A percentile compares a stretch with the other conserved stretches of the same genome.
These are phyloP conservation scores for Stemphylium beticola DNA, from an alignment of 2,329 filamentous ascomycete species.

Conservation along the genomic window DNA sequence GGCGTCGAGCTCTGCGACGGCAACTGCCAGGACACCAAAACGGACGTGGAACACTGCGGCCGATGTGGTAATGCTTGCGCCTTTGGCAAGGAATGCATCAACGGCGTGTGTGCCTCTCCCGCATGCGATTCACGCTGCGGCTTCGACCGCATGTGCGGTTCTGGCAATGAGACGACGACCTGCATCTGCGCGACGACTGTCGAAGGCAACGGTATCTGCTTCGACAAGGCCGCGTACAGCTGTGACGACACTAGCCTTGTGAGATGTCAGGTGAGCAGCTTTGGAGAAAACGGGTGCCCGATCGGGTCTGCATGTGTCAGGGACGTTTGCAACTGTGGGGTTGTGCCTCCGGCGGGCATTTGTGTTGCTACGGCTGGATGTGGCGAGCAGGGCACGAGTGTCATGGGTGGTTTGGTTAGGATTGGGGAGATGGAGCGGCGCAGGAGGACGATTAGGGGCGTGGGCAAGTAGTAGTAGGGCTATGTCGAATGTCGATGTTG, in stretches of 20 bases:
- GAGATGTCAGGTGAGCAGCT: conserved; percentile 7
- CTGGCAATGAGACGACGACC: conserved; percentile 16
- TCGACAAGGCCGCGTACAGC: conserved; percentile 27
- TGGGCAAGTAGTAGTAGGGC: conserved; percentile 1
- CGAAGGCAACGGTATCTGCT: conserved; percentile 37
- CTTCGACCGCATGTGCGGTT: conserved; percentile 33
- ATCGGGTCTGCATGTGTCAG: conserved; percentile 27
- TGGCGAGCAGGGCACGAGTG: conserved; percentile 17
- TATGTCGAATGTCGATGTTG: not conserved
- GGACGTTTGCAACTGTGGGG: conserved; percentile 23
- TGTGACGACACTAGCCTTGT: conserved; percentile 16
- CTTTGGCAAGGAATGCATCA: conserved; percentile 32
- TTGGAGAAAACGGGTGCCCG: conserved; percentile 13
- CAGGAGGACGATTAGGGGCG: conserved; percentile 5
- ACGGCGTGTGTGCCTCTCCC: conserved; percentile 41
- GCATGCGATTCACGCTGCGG: conserved; percentile 40
- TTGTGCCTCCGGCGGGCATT: conserved; percentile 16
- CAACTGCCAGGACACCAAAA: conserved; percentile 31
- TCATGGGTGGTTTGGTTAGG: conserved; percentile 21
- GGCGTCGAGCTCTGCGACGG: conserved; percentile 27
- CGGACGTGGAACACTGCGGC: conserved; percentile 34
- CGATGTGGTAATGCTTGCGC: conserved; percentile 35
- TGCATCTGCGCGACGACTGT: conserved; percentile 39
- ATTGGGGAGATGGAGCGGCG: conserved; percentile 22
- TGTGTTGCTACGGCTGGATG: conserved; percentile 30